phyloP scores from a whole-genome alignment of 1,139 yeast genomes.

The Blastobotrys aristatus region DNA sequence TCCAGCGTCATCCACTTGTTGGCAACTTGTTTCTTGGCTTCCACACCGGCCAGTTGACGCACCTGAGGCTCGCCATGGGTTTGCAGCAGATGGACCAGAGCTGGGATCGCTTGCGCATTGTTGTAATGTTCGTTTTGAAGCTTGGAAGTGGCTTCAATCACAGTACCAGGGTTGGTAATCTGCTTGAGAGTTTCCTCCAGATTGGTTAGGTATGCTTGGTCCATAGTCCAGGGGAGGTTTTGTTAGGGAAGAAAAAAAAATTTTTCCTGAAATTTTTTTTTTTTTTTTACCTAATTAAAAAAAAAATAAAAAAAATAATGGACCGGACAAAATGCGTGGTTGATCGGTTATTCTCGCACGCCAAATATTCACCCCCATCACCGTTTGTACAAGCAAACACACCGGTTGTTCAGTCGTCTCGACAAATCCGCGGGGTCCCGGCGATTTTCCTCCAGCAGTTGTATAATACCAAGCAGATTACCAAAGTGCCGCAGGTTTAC shows the following conservation, averaged over 20 bases:
- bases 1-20: conserved; percentile 58
- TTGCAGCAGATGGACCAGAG: conserved; percentile 77
- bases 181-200: conserved; percentile 75
- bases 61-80: conserved; percentile 55
- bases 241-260: conserved; percentile 1
- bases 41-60: conserved; percentile 88
- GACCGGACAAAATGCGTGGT: background rate
- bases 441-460: conserved; percentile 21
- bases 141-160: conserved; percentile 76
- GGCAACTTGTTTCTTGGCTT: conserved; percentile 77
- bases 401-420: conserved; percentile 17
- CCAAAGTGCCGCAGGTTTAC: conserved; percentile 19
- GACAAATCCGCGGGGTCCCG: conserved; percentile 28
- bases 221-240: conserved; percentile 44
- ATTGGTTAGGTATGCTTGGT: conserved; percentile 59
- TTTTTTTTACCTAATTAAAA: background rate
- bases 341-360: background rate
- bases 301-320: background rate
- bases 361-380: background rate
- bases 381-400: conserved; percentile 22
- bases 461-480: conserved; percentile 17
- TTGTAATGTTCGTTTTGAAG: conserved; percentile 72
- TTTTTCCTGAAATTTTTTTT: background rate
- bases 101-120: conserved; percentile 68
- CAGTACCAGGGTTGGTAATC: conserved; percentile 73